Evolutionary conservation across 2,329 filamentous ascomycete genomes (phyloP).

Genomic region (Pseudogymnoascus sp.): DNA sequence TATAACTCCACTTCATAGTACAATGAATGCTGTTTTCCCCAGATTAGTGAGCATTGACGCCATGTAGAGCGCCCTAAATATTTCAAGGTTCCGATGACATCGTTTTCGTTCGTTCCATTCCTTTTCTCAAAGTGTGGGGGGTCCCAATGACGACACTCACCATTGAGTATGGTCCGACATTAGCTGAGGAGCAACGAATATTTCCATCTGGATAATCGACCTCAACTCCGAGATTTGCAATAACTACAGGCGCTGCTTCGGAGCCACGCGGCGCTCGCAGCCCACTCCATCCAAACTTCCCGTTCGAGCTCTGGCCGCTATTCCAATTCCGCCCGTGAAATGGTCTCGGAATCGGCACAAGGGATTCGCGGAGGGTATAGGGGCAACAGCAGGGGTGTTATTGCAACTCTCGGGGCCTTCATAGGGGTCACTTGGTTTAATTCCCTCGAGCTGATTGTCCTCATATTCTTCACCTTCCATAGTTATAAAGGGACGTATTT

Average conservation of each 20-base stretch:
- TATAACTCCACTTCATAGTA: neutral
- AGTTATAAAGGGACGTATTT: constrained; percentile 32
- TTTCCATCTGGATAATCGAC: neutral
- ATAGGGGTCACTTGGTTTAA: constrained; percentile 31
- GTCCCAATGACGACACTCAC: neutral
- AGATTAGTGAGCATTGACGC: neutral
- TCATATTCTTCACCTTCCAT: constrained; percentile 32
- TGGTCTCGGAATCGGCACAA: neutral
- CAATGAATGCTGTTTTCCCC: neutral
- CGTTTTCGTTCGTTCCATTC: neutral
- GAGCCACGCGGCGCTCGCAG: neutral
- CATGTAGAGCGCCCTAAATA: neutral
- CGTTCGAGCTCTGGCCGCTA: neutral
- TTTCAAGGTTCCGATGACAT: constrained; percentile 3
- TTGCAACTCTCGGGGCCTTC: constrained; percentile 22
- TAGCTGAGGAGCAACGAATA: neutral
- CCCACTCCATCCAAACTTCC: neutral
- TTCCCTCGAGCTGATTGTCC: constrained; percentile 30
- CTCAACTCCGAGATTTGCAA: neutral
- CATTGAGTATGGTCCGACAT: neutral
- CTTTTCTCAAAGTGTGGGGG: neutral
- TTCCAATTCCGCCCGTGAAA: neutral
- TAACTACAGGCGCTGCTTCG: neutral
- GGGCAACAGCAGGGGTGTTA: neutral
- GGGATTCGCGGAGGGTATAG: neutral